phyloP scores from a whole-genome alignment of 768 basidiomycete genomes.

The Boletus rex-veris region DNA sequence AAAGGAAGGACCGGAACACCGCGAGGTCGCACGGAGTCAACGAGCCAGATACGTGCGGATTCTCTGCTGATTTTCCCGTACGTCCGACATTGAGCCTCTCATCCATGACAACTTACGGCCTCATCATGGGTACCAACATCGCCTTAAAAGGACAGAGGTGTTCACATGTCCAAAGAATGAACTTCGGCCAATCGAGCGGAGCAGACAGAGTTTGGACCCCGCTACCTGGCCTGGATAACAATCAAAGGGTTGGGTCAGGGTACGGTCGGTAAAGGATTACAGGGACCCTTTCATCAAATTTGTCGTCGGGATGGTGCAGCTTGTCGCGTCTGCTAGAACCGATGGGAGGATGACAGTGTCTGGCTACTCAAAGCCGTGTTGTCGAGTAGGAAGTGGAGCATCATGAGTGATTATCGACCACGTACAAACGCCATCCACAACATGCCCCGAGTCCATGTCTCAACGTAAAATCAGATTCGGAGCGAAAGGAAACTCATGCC shows the following conservation, averaged over 20 bases:
- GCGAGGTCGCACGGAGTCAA: slow-evolving; percentile 9
- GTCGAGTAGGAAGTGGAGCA: not conserved
- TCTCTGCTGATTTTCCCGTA: slow-evolving; percentile 12
- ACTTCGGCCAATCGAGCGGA: not conserved
- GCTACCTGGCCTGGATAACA: not conserved
- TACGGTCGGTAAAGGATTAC: slow-evolving; percentile 8
- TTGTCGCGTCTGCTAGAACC: not conserved
- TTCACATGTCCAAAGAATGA: slow-evolving; percentile 12
- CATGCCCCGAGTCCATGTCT: slow-evolving; percentile 3
- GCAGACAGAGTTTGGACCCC: not conserved
- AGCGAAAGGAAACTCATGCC: slow-evolving; percentile 13
- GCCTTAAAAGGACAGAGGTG: slow-evolving; percentile 1
- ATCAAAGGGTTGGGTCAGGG: slow-evolving; percentile 9
- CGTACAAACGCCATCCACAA: slow-evolving; percentile 20
- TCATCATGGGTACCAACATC: slow-evolving; percentile 5
- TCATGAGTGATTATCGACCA: slow-evolving; percentile 16
- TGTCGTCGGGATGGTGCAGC: not conserved
- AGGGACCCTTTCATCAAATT: not conserved
- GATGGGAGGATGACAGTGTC: not conserved
- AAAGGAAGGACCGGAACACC: not conserved
- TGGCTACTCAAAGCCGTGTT: not conserved
- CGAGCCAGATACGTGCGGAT: slow-evolving; percentile 7
- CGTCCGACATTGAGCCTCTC: not conserved
- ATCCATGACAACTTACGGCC: slow-evolving; percentile 11
- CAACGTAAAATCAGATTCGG: slow-evolving; percentile 19